Conservation (phyloP, 2,329 filamentous ascomycete species). For the Apiospora koreana region DNA sequence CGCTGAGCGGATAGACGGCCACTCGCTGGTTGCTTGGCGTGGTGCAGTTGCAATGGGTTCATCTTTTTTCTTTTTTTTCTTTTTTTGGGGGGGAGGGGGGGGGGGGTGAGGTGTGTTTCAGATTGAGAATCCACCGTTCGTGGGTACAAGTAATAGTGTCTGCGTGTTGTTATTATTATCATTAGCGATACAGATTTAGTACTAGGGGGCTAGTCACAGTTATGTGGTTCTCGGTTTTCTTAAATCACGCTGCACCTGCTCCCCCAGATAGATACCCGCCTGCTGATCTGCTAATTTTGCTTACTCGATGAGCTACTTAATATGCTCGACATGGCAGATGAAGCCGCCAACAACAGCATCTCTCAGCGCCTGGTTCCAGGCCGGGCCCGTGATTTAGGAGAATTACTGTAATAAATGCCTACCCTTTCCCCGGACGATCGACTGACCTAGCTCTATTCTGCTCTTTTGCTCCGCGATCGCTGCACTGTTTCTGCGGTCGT, state of each 20-base stretch:
- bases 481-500: not conserved
- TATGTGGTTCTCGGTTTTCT: no score
- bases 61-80: not conserved
- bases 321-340: not conserved
- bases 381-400: not conserved
- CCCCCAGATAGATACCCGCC: no score
- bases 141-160: no score
- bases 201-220: no score
- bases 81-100: no score
- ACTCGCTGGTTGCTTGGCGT: not conserved
- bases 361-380: not conserved
- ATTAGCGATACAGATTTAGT: no score
- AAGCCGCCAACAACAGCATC: not conserved
- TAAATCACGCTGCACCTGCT: no score
- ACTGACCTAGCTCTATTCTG: not conserved
- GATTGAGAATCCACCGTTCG: not conserved
- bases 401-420: not conserved
- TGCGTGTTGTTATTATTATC: not conserved
- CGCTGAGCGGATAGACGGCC: not conserved
- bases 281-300: no score
- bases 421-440: not conserved
- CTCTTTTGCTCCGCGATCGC: not conserved
- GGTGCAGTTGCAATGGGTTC: not conserved
- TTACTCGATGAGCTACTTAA: no score
- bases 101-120: not conserved